phyloP scores from a whole-genome alignment of 805 yeast species.

The Metschnikowia bowlesiae region DNA sequence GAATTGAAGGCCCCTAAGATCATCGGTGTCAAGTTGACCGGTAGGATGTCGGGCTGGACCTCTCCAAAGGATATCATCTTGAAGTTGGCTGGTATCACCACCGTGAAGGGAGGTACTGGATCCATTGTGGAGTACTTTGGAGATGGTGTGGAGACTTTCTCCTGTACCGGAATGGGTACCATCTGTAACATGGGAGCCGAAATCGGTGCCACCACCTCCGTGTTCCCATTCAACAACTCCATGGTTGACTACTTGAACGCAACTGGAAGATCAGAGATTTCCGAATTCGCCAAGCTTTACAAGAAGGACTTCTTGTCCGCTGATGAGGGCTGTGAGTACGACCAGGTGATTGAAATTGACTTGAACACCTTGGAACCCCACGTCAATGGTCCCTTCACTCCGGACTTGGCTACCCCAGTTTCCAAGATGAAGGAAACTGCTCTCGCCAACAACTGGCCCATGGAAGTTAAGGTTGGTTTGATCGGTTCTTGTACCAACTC shows the following conservation, averaged over 20 bases:
- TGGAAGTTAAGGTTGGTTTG: slow-evolving; percentile 86
- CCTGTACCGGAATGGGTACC: slow-evolving; percentile 99
- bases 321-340: slow-evolving; percentile 91
- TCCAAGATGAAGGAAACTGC: slow-evolving; percentile 84
- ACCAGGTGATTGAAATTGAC: slow-evolving; percentile 87
- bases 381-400: slow-evolving; percentile 97
- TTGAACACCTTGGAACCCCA: slow-evolving; percentile 88
- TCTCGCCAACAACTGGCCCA: slow-evolving; percentile 85
- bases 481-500: slow-evolving; percentile 99
- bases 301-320: slow-evolving; percentile 66
- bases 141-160: slow-evolving; percentile 85
- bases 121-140: slow-evolving; percentile 95
- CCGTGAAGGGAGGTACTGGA: slow-evolving; percentile 99
- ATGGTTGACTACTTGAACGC: slow-evolving; percentile 83
- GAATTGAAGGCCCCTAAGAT: slow-evolving; percentile 96
- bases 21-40: slow-evolving; percentile 91
- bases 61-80: slow-evolving; percentile 95
- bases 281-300: slow-evolving; percentile 72
- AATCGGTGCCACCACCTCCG: slow-evolving; percentile 97
- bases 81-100: slow-evolving; percentile 87
- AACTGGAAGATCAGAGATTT: slow-evolving; percentile 81
- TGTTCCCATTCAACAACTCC: slow-evolving; percentile 92
- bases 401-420: slow-evolving; percentile 94
- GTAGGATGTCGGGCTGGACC: slow-evolving; percentile 90
- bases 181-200: slow-evolving; percentile 99